Evolutionary conservation across 495 filamentous ascomycete species (phyloP).

Genomic region (Talaromyces borbonicus): DNA sequence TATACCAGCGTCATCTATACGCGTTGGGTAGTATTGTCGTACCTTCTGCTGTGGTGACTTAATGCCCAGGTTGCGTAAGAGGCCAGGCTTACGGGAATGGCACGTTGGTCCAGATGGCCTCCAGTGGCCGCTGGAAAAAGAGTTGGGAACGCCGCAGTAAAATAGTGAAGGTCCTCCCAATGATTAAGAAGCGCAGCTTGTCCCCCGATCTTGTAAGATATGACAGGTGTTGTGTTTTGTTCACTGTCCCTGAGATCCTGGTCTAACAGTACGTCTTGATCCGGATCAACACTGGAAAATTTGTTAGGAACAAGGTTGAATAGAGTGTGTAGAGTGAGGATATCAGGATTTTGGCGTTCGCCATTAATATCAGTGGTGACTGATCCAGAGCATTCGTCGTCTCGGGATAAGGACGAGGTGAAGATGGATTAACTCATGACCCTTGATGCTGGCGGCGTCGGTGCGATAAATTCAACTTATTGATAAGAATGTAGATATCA

Average conservation of each 20-base stretch:
- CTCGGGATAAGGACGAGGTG: too few species aligned
- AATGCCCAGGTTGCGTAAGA: slow-evolving; percentile 10
- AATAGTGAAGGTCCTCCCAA: slow-evolving; percentile 10
- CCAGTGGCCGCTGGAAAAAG: slow-evolving; percentile 11
- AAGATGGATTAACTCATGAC: too few species aligned
- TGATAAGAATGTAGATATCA: background rate
- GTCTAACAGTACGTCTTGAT: background rate
- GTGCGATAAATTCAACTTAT: background rate
- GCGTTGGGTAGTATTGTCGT: background rate
- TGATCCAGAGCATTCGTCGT: too few species aligned
- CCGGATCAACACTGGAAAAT: background rate
- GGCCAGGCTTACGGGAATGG: slow-evolving; percentile 4
- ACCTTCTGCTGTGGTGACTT: slow-evolving; percentile 12
- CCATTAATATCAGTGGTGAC: too few species aligned
- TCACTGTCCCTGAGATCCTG: background rate
- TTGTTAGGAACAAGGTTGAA: background rate
- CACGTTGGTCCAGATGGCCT: slow-evolving; percentile 11
- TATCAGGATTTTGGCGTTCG: slow-evolving; percentile 11
- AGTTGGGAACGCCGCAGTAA: slow-evolving; percentile 12
- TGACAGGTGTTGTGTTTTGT: background rate
- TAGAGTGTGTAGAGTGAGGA: slow-evolving; percentile 3
- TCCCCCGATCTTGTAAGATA: slow-evolving; percentile 5
- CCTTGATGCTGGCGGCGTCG: background rate
- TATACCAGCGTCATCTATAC: background rate
- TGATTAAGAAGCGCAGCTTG: slow-evolving; percentile 8